Percentiles rank a stretch among this genome's conserved stretches.
Evolutionary conservation across 306 rosid genomes (phyloP).

Genomic region (Pueraria montana): DNA sequence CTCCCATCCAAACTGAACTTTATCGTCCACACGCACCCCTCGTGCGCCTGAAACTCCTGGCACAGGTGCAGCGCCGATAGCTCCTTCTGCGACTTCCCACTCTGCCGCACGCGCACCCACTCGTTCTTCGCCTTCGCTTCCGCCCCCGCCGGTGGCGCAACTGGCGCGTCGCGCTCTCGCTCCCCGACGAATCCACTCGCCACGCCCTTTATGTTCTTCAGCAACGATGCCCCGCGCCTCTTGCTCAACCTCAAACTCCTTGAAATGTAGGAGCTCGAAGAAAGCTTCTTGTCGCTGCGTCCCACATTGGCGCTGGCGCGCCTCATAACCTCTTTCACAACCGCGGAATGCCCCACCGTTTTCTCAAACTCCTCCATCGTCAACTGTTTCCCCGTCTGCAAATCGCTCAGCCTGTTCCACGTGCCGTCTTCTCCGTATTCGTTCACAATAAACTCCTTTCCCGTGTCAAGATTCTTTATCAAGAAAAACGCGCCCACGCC

Average conservation of each 20-base stretch:
- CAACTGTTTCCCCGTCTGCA: constrained; percentile 85
- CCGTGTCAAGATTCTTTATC: constrained; percentile 84
- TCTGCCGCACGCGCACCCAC: constrained; percentile 78
- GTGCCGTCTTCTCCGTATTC: constrained; percentile 73
- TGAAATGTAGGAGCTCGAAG: constrained; percentile 52
- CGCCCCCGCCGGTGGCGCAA: neutral
- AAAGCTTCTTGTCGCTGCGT: constrained; percentile 52
- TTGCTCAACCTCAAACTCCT: constrained; percentile 81
- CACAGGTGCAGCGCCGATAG: constrained; percentile 83
- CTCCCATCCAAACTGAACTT: constrained; percentile 76
- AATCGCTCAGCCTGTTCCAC: constrained; percentile 84
- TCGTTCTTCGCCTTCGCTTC: constrained; percentile 55
- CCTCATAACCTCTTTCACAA: constrained; percentile 79
- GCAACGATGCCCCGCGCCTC: constrained; percentile 71
- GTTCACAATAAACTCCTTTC: constrained; percentile 83
- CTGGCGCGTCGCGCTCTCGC: constrained; percentile 55
- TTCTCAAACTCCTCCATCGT: constrained; percentile 88
- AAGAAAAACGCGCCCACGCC: constrained; percentile 69
- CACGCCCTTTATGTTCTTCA: constrained; percentile 77
- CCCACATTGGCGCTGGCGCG: constrained; percentile 55
- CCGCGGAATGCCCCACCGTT: constrained; percentile 68
- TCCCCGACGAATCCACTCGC: constrained; percentile 75
- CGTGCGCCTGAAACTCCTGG: constrained; percentile 93
- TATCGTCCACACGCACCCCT: constrained; percentile 86
- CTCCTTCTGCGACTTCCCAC: constrained; percentile 78